Percentiles rank a stretch among this genome's conserved stretches.
phyloP scores from a whole-genome alignment of 176 grass and related monocot genomes.

The Poa pratensis region DNA sequence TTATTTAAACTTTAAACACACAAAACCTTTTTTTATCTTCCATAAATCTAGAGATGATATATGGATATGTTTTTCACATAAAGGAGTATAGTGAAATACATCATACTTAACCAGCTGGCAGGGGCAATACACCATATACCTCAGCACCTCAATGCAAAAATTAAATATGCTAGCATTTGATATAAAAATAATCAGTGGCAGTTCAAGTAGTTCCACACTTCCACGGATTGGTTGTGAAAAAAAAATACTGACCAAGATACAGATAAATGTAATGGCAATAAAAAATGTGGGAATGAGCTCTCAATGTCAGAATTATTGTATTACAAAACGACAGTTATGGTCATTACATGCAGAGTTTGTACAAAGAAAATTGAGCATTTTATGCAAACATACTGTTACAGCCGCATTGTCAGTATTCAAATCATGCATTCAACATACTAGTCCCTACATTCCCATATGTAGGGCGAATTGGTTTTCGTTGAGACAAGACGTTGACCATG shows the following conservation, averaged over 20 bases:
- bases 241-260: background rate
- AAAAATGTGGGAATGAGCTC: conserved; percentile 5
- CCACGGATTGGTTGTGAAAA: background rate
- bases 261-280: conserved; percentile 6
- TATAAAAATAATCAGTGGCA: background rate
- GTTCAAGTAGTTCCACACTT: conserved; percentile 30
- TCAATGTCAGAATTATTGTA: conserved; percentile 23
- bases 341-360: conserved; percentile 27
- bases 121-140: background rate
- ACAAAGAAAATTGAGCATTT: conserved; percentile 20
- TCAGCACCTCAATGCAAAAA: background rate
- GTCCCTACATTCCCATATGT: background rate
- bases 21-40: background rate
- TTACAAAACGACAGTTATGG: background rate
- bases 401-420: background rate
- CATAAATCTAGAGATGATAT: background rate
- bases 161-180: conserved; percentile 7
- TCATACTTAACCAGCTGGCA: conserved; percentile 22
- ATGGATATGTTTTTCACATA: background rate
- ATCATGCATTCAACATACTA: conserved; percentile 3
- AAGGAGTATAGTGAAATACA: conserved; percentile 4
- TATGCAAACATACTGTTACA: background rate
- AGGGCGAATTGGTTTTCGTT: background rate
- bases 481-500: background rate
- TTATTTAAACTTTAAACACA: conserved; percentile 1